These are phyloP conservation scores for Ampelocalamus luodianensis DNA, from an alignment of 176 grass and related monocot species.

Conservation along the genomic window DNA sequence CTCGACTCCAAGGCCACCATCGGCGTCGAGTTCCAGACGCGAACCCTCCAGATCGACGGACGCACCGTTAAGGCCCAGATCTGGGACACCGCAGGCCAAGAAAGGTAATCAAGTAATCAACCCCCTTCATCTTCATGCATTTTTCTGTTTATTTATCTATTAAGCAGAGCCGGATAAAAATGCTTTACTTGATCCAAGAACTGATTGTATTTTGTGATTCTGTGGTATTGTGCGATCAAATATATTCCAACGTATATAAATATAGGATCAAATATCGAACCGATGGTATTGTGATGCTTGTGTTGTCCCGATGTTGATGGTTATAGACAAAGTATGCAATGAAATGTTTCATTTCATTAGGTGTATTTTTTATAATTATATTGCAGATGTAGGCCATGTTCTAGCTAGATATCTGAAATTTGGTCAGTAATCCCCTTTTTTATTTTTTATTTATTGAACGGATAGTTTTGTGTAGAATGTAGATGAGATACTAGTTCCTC, in stretches of 20 bases:
- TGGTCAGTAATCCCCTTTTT: no score
- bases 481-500: neutral
- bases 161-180: neutral
- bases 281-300: no score
- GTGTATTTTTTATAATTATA: neutral
- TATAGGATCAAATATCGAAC: no score
- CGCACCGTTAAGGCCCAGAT: constrained; percentile 82
- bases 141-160: neutral
- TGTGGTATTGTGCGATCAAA: no score
- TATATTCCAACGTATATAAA: no score
- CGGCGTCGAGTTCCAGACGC: constrained; percentile 83
- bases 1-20: constrained; percentile 98
- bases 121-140: neutral
- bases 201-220: neutral
- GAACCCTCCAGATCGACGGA: constrained; percentile 63
- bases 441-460: neutral
- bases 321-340: neutral
- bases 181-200: constrained; percentile 9
- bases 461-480: neutral
- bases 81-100: constrained; percentile 84
- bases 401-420: no score
- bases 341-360: neutral
- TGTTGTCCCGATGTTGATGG: neutral
- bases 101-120: constrained; percentile 46
- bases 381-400: constrained; percentile 19